phyloP scores from a whole-genome alignment of 345 rosid genomes.

The Hibiscus syriacus region DNA sequence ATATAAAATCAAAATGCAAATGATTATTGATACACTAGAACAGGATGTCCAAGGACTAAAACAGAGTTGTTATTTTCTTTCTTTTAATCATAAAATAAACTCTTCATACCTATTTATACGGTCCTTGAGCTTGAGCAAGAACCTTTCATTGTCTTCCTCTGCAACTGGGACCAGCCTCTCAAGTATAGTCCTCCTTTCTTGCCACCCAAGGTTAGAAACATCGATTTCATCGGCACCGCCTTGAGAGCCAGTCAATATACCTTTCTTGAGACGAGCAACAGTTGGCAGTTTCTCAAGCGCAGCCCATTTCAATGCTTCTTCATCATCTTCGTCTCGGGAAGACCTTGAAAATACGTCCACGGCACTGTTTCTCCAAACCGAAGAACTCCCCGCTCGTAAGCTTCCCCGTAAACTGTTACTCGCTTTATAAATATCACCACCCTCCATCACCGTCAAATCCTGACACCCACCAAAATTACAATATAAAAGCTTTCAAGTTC shows the following conservation, averaged over 20 bases:
- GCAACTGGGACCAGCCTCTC: slow-evolving; percentile 28
- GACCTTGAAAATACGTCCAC: slow-evolving; percentile 50
- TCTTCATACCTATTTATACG: slow-evolving; percentile 20
- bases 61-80: not conserved
- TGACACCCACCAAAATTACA: not conserved
- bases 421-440: slow-evolving; percentile 31
- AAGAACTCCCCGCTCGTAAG: slow-evolving; percentile 15
- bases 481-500: too few species aligned
- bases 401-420: slow-evolving; percentile 28
- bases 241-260: slow-evolving; percentile 18
- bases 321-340: slow-evolving; percentile 43
- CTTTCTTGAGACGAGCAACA: slow-evolving; percentile 31
- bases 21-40: not conserved
- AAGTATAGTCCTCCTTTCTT: slow-evolving; percentile 27
- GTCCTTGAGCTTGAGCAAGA: slow-evolving; percentile 27
- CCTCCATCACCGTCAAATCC: slow-evolving; percentile 24
- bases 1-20: not conserved
- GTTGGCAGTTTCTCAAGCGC: slow-evolving; percentile 55
- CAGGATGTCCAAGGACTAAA: not conserved
- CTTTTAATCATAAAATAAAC: too few species aligned
- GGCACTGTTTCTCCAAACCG: slow-evolving; percentile 30
- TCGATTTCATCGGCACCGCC: slow-evolving; percentile 26
- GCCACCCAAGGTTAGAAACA: slow-evolving; percentile 25
- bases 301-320: slow-evolving; percentile 49
- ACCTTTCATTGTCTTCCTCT: slow-evolving; percentile 38